phyloP scores from a whole-genome alignment of 2,329 filamentous ascomycete species.

The Ustulina deusta region DNA sequence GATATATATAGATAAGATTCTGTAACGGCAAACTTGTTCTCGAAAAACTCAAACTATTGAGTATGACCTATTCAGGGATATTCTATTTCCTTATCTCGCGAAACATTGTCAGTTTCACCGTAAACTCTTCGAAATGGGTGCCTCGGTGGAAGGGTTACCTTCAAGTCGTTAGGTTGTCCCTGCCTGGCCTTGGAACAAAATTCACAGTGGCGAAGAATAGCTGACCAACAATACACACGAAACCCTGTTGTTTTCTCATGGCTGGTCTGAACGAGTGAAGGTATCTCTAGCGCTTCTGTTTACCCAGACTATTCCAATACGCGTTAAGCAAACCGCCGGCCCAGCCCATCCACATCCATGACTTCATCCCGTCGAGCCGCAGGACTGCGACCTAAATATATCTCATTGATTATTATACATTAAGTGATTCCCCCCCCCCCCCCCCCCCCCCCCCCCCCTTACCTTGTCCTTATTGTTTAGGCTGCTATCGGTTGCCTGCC shows the following conservation, averaged over 20 bases:
- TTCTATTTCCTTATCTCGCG: not conserved
- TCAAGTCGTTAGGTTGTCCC: not conserved
- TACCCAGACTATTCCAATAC: constrained; percentile 19
- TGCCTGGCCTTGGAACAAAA: not conserved
- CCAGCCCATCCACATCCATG: constrained; percentile 9
- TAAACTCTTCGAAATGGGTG: not conserved
- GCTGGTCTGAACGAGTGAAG: constrained; percentile 20
- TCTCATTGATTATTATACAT: constrained; percentile 47
- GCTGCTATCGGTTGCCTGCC: constrained; percentile 42
- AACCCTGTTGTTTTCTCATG: not conserved
- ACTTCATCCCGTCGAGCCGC: constrained; percentile 7
- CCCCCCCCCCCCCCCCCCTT: not conserved
- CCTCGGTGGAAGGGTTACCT: not conserved
- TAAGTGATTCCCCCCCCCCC: constrained; percentile 37
- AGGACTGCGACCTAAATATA: not conserved
- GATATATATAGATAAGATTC: not conserved
- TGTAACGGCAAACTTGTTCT: not conserved
- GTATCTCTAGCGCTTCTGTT: constrained; percentile 7
- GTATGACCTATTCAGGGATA: too few species aligned
- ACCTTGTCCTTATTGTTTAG: not conserved
- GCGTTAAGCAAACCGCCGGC: constrained; percentile 14
- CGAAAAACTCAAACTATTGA: too few species aligned
- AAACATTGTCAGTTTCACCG: not conserved
- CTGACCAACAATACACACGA: constrained; percentile 22
- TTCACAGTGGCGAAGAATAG: not conserved